phyloP scores from a whole-genome alignment of 805 yeast species.

The Sugiyamaella boreocaroliniensis region DNA sequence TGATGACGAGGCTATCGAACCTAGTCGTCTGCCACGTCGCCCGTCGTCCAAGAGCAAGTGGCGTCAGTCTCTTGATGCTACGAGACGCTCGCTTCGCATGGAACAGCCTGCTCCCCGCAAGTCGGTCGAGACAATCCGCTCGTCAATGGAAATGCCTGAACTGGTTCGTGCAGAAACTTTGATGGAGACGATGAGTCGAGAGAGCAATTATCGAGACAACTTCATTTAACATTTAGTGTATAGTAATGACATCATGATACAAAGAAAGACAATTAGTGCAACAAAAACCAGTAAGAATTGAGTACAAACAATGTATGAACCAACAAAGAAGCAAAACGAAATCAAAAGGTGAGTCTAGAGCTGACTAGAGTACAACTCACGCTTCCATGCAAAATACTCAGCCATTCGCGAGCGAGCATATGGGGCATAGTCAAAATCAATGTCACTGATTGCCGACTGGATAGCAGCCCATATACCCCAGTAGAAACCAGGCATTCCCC shows the following conservation, averaged over 20 bases:
- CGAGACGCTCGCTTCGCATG: slow-evolving; percentile 21
- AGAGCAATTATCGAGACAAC: background rate
- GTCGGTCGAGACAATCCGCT: slow-evolving; percentile 18
- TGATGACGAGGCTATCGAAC: background rate
- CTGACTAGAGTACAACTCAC: slow-evolving; percentile 1
- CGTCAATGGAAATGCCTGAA: slow-evolving; percentile 25
- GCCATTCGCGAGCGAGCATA: slow-evolving; percentile 54
- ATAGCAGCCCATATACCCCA: slow-evolving; percentile 85
- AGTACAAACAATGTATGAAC: background rate
- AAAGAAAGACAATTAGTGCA: background rate
- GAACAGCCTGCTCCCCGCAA: slow-evolving; percentile 20
- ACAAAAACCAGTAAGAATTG: background rate
- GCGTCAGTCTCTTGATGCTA: slow-evolving; percentile 24
- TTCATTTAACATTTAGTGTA: background rate
- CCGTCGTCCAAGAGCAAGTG: slow-evolving; percentile 3
- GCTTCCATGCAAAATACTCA: slow-evolving; percentile 67
- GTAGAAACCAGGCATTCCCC: slow-evolving; percentile 76
- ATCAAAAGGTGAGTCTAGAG: background rate
- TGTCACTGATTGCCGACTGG: slow-evolving; percentile 59
- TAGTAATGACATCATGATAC: background rate
- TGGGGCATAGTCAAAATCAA: slow-evolving; percentile 62
- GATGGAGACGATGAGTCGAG: slow-evolving; percentile 21
- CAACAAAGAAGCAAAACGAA: background rate
- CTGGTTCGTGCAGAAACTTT: slow-evolving; percentile 31
- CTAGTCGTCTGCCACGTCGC: background rate